phyloP scores from a whole-genome alignment of 2,329 filamentous ascomycete genomes.

The Fusarium buxicola region DNA sequence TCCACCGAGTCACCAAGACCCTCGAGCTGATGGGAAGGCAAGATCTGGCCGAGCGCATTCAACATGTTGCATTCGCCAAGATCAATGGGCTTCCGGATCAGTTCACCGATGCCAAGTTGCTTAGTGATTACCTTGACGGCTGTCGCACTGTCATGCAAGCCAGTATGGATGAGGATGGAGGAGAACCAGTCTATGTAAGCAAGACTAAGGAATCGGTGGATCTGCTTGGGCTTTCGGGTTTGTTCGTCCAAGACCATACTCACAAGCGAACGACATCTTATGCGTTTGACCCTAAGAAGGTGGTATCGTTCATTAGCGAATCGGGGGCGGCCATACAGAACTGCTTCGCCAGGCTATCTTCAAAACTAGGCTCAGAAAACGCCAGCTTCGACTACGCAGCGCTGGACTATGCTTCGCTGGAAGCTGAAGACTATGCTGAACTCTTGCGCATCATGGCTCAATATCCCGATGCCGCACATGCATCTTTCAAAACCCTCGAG shows the following conservation, averaged over 20 bases:
- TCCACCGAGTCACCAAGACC: constrained; percentile 76
- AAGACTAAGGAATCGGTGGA: constrained; percentile 26
- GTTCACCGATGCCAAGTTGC: constrained; percentile 22
- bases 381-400: constrained; percentile 22
- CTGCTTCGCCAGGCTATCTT: constrained; percentile 36
- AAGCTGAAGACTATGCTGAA: constrained; percentile 40
- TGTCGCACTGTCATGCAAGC: constrained; percentile 19
- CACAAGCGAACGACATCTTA: constrained; percentile 44
- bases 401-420: constrained; percentile 28
- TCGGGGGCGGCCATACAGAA: constrained; percentile 40
- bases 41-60: constrained; percentile 49
- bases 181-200: constrained; percentile 15
- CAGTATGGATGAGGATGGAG: constrained; percentile 13
- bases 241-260: constrained; percentile 43
- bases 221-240: constrained; percentile 25
- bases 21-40: constrained; percentile 52
- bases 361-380: constrained; percentile 7
- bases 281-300: constrained; percentile 41
- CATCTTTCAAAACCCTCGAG: constrained; percentile 74
- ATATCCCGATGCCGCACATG: constrained; percentile 73
- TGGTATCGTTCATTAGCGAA: constrained; percentile 46
- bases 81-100: constrained; percentile 54
- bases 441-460: constrained; percentile 68
- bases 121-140: constrained; percentile 38
- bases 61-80: constrained; percentile 63